These are phyloP conservation scores for Clausena lansium DNA, from an alignment of 345 rosid species.

Conservation along the genomic window DNA sequence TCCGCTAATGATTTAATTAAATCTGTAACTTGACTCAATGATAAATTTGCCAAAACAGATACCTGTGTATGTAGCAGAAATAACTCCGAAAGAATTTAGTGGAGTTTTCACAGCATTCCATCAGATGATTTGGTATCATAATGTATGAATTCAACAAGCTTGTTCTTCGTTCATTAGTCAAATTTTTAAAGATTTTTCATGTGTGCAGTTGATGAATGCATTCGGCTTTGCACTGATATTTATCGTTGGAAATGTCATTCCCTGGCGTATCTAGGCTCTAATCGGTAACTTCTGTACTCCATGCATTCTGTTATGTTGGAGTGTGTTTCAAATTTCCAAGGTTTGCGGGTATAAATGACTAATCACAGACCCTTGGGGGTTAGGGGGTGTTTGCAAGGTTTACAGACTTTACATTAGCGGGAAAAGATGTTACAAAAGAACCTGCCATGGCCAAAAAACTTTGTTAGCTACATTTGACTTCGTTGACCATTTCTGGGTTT, in stretches of 20 bases:
- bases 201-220: constrained; percentile 22
- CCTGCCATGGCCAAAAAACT: too few relatives aligned
- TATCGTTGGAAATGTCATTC: constrained; percentile 28
- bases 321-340: too few relatives aligned
- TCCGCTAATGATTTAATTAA: not conserved
- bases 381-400: too few relatives aligned
- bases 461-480: too few relatives aligned
- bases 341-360: too few relatives aligned
- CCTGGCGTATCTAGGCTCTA: constrained; percentile 40
- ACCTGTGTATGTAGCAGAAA: constrained; percentile 42
- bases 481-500: too few relatives aligned
- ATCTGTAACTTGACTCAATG: not conserved
- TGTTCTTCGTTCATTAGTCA: not conserved
- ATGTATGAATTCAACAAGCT: not conserved
- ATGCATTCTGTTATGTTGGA: too few relatives aligned
- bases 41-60: constrained; percentile 19
- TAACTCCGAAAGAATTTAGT: constrained; percentile 29
- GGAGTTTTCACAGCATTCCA: constrained; percentile 29
- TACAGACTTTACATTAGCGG: too few relatives aligned
- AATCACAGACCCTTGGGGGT: too few relatives aligned
- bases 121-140: constrained; percentile 16
- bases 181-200: not conserved
- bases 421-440: too few relatives aligned
- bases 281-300: constrained; percentile 17
- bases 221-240: constrained; percentile 25